Base-by-base conservation (phyloP, 2,329 filamentous ascomycete genomes). In the Pseudogymnoascus sp. region DNA sequence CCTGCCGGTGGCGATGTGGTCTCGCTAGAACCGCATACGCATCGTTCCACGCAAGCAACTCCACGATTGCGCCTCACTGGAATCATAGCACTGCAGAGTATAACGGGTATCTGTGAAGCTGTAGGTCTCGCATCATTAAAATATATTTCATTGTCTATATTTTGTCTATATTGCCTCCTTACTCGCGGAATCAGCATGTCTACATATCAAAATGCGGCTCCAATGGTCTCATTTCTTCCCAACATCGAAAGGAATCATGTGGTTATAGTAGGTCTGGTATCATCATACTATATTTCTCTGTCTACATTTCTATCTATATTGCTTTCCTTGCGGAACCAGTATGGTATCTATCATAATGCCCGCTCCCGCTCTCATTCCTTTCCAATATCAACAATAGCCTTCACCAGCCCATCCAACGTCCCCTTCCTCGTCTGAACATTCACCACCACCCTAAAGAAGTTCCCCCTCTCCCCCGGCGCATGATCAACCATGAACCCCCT, bases 371-470 rank as follows among this genome's bases (percentile, higher is more conserved):
- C 19, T 58, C 19, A 58, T n/a, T 61, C 38, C 60, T 60, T 61
- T 2, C 70, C 70, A 29, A 70, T 63, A 41, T 72, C 71, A 66
- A 80, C 80, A 70, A 89, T 81, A 4, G 82, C 83, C 66, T 76
- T 78, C 2, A 89, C 76, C 64, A 90, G 74, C n/a, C 80, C 81
- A 67, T 87, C 84, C 31, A 88, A 74, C 1, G 86, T 89, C 65
- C 80, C 82, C 68, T 69, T 80, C 64, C 75, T 78, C 38, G 85
- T 89, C 62, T 79, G 78, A 1, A 82, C 78, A 75, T 88, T 88
- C 2, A 90, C 83, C 19, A 90, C 87, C 10, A 85, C 87, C 49
- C 87, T 77, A 70, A 90, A 88, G 68, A 90, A 89, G 69, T 80
- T 83, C 0, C 87, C 87, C 33, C 79, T 79, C n/a, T 74, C 74